Conservation (phyloP, 2,329 filamentous ascomycete species). For the Pseudodiploospora longispora region DNA sequence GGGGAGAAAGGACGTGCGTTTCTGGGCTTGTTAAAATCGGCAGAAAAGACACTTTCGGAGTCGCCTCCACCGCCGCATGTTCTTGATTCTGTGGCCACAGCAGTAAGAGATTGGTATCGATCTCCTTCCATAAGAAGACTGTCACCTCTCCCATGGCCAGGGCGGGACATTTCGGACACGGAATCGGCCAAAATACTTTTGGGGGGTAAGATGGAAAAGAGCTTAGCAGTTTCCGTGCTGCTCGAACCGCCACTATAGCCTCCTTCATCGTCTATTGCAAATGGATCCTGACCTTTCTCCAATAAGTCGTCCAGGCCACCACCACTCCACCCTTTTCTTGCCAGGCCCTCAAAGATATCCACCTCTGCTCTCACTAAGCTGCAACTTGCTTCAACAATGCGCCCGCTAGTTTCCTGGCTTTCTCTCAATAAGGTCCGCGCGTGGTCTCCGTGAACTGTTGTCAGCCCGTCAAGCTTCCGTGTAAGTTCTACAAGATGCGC, state of each 20-base stretch:
- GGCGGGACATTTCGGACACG: constrained; percentile 29
- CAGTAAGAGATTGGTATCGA: constrained; percentile 51
- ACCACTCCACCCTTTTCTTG: constrained; percentile 59
- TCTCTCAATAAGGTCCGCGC: constrained; percentile 52
- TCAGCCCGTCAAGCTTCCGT: constrained; percentile 53
- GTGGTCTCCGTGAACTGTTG: constrained; percentile 51
- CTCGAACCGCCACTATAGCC: constrained; percentile 23
- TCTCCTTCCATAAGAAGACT: constrained; percentile 46
- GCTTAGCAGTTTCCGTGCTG: constrained; percentile 33
- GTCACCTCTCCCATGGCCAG: constrained; percentile 39
- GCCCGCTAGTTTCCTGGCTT: constrained; percentile 55
- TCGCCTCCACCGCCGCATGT: constrained; percentile 27
- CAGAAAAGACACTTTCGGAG: constrained; percentile 42
- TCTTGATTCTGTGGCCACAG: constrained; percentile 28
- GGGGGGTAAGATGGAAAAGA: constrained; percentile 57
- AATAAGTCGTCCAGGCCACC: constrained; percentile 59
- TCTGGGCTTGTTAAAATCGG: constrained; percentile 45
- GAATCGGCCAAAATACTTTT: constrained; percentile 54
- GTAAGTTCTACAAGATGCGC: constrained; percentile 58
- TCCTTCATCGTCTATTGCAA: constrained; percentile 36
- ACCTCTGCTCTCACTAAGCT: constrained; percentile 60
- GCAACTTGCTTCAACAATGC: constrained; percentile 57
- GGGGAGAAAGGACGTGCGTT: constrained; percentile 54
- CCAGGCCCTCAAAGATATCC: constrained; percentile 60
- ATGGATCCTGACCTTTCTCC: constrained; percentile 55